Evolutionary conservation across 192 early-diverging fungal genomes (phyloP).

Genomic region (Spizellomyces sp.): DNA sequence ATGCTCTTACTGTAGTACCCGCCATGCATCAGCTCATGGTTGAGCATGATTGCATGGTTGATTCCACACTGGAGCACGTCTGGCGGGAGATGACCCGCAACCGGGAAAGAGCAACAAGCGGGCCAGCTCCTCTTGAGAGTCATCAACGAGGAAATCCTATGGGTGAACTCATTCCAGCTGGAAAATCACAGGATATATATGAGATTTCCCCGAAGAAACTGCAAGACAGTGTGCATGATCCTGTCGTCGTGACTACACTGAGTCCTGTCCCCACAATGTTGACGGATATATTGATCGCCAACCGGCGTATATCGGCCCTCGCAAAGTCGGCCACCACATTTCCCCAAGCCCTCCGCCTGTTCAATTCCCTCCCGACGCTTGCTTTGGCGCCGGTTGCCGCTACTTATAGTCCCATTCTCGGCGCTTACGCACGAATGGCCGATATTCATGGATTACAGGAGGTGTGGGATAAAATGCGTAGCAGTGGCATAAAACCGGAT

Average conservation of each 20-base stretch:
- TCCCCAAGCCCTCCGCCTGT: slow-evolving; percentile 8
- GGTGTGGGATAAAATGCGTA: slow-evolving; percentile 7
- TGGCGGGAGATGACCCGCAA: slow-evolving; percentile 7
- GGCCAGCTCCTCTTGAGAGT: neutral
- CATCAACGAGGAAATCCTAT: neutral
- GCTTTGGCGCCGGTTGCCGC: slow-evolving; percentile 3
- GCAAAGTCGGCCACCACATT: slow-evolving; percentile 19
- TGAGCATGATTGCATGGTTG: neutral
- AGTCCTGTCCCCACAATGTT: too few relatives aligned
- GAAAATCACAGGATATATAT: neutral
- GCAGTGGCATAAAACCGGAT: slow-evolving; percentile 4
- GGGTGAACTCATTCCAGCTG: neutral
- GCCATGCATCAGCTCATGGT: slow-evolving; percentile 2
- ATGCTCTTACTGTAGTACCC: neutral
- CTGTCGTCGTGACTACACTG: too few relatives aligned
- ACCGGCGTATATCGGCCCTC: slow-evolving; percentile 12
- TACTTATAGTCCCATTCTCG: slow-evolving; percentile 20
- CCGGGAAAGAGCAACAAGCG: neutral
- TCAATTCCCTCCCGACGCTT: slow-evolving; percentile 1
- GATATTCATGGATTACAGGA: slow-evolving; percentile 1
- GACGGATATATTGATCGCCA: slow-evolving; percentile 7
- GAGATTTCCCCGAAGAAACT: neutral
- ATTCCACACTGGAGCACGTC: slow-evolving; percentile 1
- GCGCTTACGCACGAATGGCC: slow-evolving; percentile 12
- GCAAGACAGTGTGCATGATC: too few relatives aligned